Conservation (phyloP, 106 monocot species). For the Triglochin maritima region DNA sequence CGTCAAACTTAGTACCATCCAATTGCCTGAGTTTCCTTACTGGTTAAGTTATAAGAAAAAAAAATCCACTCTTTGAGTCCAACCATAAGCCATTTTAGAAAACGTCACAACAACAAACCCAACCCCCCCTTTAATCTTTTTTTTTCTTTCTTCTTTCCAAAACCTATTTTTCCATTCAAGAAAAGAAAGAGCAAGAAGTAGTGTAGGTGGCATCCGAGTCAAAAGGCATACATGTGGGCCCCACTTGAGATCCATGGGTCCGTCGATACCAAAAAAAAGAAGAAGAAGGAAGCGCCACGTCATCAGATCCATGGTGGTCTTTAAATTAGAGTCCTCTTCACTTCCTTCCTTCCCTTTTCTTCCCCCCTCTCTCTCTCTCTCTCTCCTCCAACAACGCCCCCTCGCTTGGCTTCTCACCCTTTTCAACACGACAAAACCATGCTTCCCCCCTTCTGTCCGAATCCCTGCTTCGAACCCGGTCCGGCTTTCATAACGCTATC, state of each 20-base stretch:
- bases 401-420: neutral
- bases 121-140: no score
- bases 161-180: neutral
- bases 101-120: neutral
- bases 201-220: slow-evolving; percentile 3
- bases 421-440: slow-evolving; percentile 4
- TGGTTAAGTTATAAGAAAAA: neutral
- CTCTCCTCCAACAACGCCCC: neutral
- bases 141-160: no score
- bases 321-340: slow-evolving; percentile 8
- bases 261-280: no score
- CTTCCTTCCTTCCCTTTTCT: slow-evolving; percentile 16
- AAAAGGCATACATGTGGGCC: neutral
- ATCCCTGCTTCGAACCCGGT: slow-evolving; percentile 7
- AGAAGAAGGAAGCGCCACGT: no score
- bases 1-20: no score
- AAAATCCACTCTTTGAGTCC: neutral
- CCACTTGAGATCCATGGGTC: neutral
- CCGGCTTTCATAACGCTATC: neutral
- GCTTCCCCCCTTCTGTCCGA: neutral
- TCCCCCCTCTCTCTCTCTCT: neutral
- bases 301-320: no score
- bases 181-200: neutral
- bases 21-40: neutral
- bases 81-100: neutral